Base-by-base conservation (phyloP, 768 basidiomycete species). In the Paxillus ammoniavirescens region DNA sequence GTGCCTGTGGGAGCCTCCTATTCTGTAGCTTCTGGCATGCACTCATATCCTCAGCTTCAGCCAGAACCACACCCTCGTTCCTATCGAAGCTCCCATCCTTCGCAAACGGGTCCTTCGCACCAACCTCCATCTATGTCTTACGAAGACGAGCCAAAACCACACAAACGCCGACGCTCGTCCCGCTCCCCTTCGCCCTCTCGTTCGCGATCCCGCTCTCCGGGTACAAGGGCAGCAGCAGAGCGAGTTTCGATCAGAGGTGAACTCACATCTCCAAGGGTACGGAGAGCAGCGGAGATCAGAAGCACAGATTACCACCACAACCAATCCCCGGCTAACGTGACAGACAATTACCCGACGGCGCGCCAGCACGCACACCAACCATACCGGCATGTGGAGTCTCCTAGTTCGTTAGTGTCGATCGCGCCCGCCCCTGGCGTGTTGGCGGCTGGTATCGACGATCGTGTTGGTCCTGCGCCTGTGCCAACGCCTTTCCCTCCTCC, bases 101-200 rank as follows among this genome's bases (percentile, higher is more conserved):
- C 28, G 14, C 42, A 42, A 14, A n/a, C 23, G 10, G 33, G 21
- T 49, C 17, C 50, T 35, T 41, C 37, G 23, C 54, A 47, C 47
- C 46, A 50, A 38, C 6, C 15, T 49, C 43, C 53, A 13, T 47
- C 44, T 13, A 42, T 35, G 42, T 42, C 59, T 38, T 36, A 30
- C 40, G 54, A 56, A 36, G 45, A 56, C 47, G 49, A 53, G 21
- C 6, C 45, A 21, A 50, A 63, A 33, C 63, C 65, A 35, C 55
- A 61, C 58, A 69, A 65, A 51, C 69, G 67, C 23, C 14, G 50
- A 17, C 68, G 60, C 8, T 53, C 55, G 13, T 31, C 59, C 2
- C 49, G 41, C 17, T 55, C 63, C 18, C 46, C 50, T 7, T 56
- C 64, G 0, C 53, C 55, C 15, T 53, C 53, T n/a, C 54, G 42